Evolutionary conservation across 805 yeast species (phyloP).

Genomic region (Candida morakotiae): DNA sequence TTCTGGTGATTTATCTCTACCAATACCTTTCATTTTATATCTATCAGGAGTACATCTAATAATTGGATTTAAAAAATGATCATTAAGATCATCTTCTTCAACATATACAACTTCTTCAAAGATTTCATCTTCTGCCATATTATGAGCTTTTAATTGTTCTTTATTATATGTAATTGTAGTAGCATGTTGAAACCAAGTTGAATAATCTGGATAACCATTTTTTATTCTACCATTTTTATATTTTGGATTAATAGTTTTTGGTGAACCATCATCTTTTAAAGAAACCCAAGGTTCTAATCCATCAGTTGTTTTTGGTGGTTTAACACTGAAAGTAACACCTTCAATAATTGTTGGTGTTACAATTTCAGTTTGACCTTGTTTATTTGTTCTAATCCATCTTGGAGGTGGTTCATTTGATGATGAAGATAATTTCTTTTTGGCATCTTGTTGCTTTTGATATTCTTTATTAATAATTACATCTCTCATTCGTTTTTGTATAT

Average conservation of each 20-base stretch:
- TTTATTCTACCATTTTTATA: conserved; percentile 67
- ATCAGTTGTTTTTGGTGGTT: conserved; percentile 67
- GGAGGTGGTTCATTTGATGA: conserved; percentile 21
- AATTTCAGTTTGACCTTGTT: conserved; percentile 50
- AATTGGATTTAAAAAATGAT: conserved; percentile 69
- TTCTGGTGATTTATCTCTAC: conserved; percentile 51
- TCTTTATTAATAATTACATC: conserved; percentile 27
- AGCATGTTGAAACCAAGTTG: conserved; percentile 73
- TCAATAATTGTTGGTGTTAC: conserved; percentile 62
- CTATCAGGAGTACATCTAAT: conserved; percentile 82
- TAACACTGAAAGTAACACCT: conserved; percentile 60
- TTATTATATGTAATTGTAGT: conserved; percentile 53
- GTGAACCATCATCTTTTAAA: conserved; percentile 70
- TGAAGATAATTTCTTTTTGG: conserved; percentile 10
- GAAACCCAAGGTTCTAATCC: conserved; percentile 81
- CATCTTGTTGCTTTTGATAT: conserved; percentile 22
- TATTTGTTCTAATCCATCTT: conserved; percentile 70
- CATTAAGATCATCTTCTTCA: conserved; percentile 65
- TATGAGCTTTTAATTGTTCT: conserved; percentile 68
- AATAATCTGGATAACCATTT: conserved; percentile 65
- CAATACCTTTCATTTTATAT: conserved; percentile 61
- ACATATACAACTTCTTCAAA: conserved; percentile 51
- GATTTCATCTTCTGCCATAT: conserved; percentile 58
- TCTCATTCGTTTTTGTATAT: conserved; percentile 15
- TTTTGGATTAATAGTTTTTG: conserved; percentile 76